Percentiles rank a stretch among this genome's conserved stretches.
Conservation (phyloP, 2,329 filamentous ascomycete genomes). For the Aspergillus floridensis region DNA sequence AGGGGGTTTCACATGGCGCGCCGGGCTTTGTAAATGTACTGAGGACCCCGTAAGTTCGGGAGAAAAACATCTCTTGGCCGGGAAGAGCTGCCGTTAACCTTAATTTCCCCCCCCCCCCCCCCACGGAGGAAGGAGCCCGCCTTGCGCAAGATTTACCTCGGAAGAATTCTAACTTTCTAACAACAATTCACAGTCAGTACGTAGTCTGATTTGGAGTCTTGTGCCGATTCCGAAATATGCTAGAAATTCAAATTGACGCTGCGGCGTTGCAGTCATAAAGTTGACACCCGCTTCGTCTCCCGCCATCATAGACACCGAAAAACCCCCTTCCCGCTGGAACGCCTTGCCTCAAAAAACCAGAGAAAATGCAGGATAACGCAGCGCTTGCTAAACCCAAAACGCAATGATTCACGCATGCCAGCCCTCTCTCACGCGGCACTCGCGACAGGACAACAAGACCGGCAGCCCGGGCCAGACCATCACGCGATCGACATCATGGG, state of each 20-base stretch:
- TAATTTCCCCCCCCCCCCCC: no score
- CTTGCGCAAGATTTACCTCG: not conserved
- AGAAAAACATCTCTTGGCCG: not conserved
- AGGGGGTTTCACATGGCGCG: constrained; percentile 7
- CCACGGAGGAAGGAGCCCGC: not conserved
- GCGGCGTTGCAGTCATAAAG: not conserved
- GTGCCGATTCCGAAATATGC: not conserved
- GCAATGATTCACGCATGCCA: constrained; percentile 32
- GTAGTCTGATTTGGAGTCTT: not conserved
- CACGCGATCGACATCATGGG: constrained; percentile 35
- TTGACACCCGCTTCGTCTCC: not conserved
- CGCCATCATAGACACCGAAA: constrained; percentile 1
- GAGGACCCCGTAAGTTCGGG: not conserved
- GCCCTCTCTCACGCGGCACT: constrained; percentile 30
- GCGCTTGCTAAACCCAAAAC: constrained; percentile 6
- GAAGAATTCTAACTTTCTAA: not conserved
- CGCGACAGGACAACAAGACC: constrained; percentile 36
- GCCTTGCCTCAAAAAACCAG: constrained; percentile 5
- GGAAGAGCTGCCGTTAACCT: not conserved
- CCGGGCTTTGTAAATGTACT: no score
- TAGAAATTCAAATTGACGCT: not conserved
- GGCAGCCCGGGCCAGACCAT: constrained; percentile 35
- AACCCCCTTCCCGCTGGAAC: constrained; percentile 5
- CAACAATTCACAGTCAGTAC: not conserved
- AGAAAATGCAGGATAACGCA: constrained; percentile 1